Evolutionary conservation across 2,329 filamentous ascomycete species (phyloP), one percentile per base, ranked within the genome.

Genomic region (Penicillium crustosum): DNA sequence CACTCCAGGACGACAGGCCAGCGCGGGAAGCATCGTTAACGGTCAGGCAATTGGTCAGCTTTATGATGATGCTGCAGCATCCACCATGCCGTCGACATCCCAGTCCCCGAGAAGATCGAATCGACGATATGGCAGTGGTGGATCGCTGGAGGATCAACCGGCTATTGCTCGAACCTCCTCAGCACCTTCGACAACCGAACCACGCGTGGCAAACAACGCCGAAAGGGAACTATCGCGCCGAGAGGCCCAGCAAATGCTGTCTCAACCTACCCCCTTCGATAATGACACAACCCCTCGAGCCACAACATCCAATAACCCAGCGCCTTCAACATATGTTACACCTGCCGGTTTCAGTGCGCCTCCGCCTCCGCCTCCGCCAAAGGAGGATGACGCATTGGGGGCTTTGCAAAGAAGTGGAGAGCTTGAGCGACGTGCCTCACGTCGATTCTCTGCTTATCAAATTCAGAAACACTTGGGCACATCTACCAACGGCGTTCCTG

Each of bases 361-460:
- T 2, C 90, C 91, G 3, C 89, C 89, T 6, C 88, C 88, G n/a
- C 89, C 91, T 2, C 87, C 88, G 27, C 89, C 91, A 52, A 90
- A 90, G 67, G 87, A 92, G 67, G 90, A 94, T 67, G 95, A 96
- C 78, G 94, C 94, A 6, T 80, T 99, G 52, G 91, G 91, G 49
- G 92, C 93, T 50, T 77, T 99, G 64, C 94, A 97, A 75, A 86
- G 92, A 74, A 93, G 93, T 35, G 93, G 93, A 21, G 93, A 97
- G 65, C 79, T 99, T 49, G 94, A 99, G 76, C 86, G 94, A 70
- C 85, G 94, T 71, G 94, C 94, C 0, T 99, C 94, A 15, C 84
- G 93, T 65, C 83, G 94, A 69, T 99, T 97, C 72, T 97, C 94
- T 2, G 90, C 92, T 53, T 99, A 97, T 72, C 94, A 99, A 70